These are phyloP conservation scores for Bretschneidera sinensis DNA, from an alignment of 345 rosid species.

Conservation along the genomic window DNA sequence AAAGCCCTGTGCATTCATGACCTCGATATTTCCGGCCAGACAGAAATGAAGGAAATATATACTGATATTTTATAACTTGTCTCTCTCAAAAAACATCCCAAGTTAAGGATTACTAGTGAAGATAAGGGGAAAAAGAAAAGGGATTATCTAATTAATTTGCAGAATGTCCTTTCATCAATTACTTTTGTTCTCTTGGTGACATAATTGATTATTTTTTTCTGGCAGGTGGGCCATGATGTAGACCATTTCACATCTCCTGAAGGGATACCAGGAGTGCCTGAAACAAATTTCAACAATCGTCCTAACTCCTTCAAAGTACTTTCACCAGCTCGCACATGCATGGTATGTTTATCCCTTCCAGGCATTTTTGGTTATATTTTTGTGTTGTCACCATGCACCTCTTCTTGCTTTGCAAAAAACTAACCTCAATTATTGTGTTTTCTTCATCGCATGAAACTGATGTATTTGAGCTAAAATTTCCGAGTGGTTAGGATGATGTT, in stretches of 20 bases:
- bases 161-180: too few species aligned
- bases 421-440: too few species aligned
- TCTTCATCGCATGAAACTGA: background rate
- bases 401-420: too few species aligned
- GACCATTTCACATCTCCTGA: slow-evolving; percentile 76
- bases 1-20: background rate
- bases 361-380: background rate
- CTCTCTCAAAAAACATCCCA: too few species aligned
- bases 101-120: too few species aligned
- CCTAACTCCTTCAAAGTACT: slow-evolving; percentile 73
- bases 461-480: background rate
- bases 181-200: background rate
- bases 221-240: slow-evolving; percentile 59
- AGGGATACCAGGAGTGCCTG: slow-evolving; percentile 72
- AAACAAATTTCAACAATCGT: slow-evolving; percentile 77
- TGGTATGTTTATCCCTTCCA: slow-evolving; percentile 32
- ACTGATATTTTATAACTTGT: too few species aligned
- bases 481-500: background rate
- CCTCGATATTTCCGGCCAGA: background rate
- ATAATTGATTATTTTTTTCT: slow-evolving; percentile 15
- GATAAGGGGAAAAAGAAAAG: too few species aligned
- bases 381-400: background rate
- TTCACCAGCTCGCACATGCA: slow-evolving; percentile 60
- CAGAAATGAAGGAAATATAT: background rate
- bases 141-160: too few species aligned